A percentile compares a stretch with the other conserved stretches of the same genome.
Evolutionary conservation across 2,329 filamentous ascomycete genomes (phyloP).

Genomic region (Talaromyces sp.): DNA sequence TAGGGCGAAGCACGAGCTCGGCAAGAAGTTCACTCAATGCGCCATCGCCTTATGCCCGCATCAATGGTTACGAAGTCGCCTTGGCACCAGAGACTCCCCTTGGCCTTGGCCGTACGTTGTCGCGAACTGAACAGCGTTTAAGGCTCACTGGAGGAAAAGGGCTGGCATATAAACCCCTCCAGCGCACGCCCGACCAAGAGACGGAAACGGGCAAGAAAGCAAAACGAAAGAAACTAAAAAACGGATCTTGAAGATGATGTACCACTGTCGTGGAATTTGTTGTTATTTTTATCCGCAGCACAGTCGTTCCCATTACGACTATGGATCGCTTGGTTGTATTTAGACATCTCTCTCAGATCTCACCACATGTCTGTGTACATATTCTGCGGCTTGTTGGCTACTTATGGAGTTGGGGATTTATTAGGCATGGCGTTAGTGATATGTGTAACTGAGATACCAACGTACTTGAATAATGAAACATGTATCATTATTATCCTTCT

Average conservation of each 20-base stretch:
- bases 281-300: not conserved
- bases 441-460: not conserved
- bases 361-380: not conserved
- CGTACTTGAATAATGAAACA: not conserved
- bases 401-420: not conserved
- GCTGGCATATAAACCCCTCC: constrained; percentile 37
- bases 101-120: constrained; percentile 36
- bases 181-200: constrained; percentile 22
- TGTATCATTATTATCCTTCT: not conserved
- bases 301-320: not conserved
- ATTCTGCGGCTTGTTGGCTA: not conserved
- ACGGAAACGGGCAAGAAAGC: constrained; percentile 10
- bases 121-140: constrained; percentile 41
- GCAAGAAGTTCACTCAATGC: constrained; percentile 21
- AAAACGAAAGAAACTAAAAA: constrained; percentile 2
- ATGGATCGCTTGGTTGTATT: not conserved
- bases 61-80: constrained; percentile 39
- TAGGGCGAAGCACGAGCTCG: constrained; percentile 21
- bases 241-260: not conserved
- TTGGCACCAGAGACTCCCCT: constrained; percentile 34
- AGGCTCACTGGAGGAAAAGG: constrained; percentile 40
- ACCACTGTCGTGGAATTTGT: not conserved
- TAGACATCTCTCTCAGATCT: not conserved
- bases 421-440: not conserved
- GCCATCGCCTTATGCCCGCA: constrained; percentile 23